Base-by-base conservation (phyloP, 2,329 filamentous ascomycete species). In the Alternaria burnsii region DNA sequence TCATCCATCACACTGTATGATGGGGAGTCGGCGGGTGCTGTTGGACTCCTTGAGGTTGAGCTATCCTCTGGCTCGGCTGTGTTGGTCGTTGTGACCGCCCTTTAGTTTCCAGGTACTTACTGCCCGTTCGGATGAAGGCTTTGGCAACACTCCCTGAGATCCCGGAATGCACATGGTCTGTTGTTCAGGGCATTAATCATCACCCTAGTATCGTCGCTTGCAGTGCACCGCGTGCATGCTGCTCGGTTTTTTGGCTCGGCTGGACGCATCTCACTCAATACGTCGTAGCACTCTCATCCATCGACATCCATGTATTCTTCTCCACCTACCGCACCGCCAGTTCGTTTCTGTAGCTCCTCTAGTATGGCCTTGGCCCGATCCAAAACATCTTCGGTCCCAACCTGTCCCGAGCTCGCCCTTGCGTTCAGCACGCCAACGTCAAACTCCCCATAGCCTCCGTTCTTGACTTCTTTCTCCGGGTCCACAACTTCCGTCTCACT, bases 341-440 rank as follows among this genome's bases (percentile, higher is more conserved):
- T 68, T 36, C 64, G 60, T 58, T 65, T 68, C 47, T 61, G 62
- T 52, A 78, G 61, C 36, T 67, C 68, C 46, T 81, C 83, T 41
- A 91, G 74, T 63, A 90, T 84, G 46, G 78, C 79, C 68, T 83
- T 86, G 41, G 87, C 85, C 66, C 86, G 85, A 34, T 82, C 84
- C 88, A 94, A 90, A 44, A 97, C 81, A 79, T 97, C 92, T 2
- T 87, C 87, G 74, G 96, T 93, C 84, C 94, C 95, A 65, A 92
- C 90, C 71, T 89, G 87, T 58, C 92, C 92, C 64, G 90, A 90
- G 65, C 91, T 90, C 62, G 91, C 92, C 58, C 92, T 86, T 71
- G 92, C 94, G 75, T 97, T 98, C 70, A 98, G 80, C 87, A 91
- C 94, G 32, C 94, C 94, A 14, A 96, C 89, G 74, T 97, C 94